Evolutionary conservation across 2,329 filamentous ascomycete genomes (phyloP).

Genomic region (Conoideocrella luteorostrata): DNA sequence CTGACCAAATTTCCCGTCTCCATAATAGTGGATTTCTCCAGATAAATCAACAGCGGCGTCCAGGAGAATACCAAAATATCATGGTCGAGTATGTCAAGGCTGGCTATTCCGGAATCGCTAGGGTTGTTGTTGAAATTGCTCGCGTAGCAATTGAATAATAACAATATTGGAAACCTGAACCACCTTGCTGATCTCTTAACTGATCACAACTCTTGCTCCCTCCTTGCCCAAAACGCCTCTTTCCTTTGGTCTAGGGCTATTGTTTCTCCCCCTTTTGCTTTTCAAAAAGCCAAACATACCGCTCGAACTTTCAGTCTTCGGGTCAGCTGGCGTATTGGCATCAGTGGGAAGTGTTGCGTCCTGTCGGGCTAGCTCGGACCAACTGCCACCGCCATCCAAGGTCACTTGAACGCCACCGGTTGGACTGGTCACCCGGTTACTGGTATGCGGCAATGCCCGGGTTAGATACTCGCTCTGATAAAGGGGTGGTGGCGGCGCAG

Average conservation of each 20-base stretch:
- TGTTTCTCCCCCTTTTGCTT: conserved; percentile 81
- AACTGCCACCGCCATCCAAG: conserved; percentile 80
- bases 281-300: conserved; percentile 88
- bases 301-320: conserved; percentile 53
- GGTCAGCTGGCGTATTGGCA: conserved; percentile 47
- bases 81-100: too few species aligned
- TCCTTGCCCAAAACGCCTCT: conserved; percentile 91
- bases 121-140: too few species aligned
- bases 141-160: too few species aligned
- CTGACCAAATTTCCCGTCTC: too few species aligned
- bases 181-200: too few species aligned
- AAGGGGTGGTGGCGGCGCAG: conserved; percentile 34
- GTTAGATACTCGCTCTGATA: conserved; percentile 42
- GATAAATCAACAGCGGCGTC: too few species aligned
- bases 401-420: conserved; percentile 86
- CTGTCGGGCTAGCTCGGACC: conserved; percentile 83
- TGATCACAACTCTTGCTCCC: conserved; percentile 77
- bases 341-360: conserved; percentile 68
- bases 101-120: too few species aligned
- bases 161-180: too few species aligned
- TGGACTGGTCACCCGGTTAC: conserved; percentile 66
- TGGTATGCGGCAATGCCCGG: conserved; percentile 46
- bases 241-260: conserved; percentile 92
- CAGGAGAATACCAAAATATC: too few species aligned
- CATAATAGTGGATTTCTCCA: too few species aligned